Percentiles rank a stretch among this genome's conserved stretches.
These are phyloP conservation scores for Apiospora malaysiana DNA, from an alignment of 2,329 filamentous ascomycete genomes.

Conservation along the genomic window DNA sequence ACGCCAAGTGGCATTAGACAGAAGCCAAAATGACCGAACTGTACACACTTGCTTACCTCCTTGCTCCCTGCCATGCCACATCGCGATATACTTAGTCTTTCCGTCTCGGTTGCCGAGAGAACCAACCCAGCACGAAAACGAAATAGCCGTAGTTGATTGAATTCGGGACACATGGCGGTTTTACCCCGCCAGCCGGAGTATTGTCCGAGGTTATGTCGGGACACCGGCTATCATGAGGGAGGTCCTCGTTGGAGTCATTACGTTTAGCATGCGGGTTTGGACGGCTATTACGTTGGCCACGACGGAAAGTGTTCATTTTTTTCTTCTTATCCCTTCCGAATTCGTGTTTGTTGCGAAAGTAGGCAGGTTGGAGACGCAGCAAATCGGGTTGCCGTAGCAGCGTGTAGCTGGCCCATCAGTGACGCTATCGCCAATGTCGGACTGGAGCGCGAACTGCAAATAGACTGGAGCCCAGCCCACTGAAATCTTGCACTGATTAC, in stretches of 20 bases:
- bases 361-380: neutral
- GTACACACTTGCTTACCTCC: neutral
- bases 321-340: too few relatives aligned
- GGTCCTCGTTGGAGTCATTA: slow-evolving; percentile 5
- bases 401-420: slow-evolving; percentile 4
- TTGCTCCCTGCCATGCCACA: neutral
- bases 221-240: slow-evolving; percentile 4
- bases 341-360: neutral
- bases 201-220: slow-evolving; percentile 21
- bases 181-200: slow-evolving; percentile 18
- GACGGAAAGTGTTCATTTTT: neutral
- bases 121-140: neutral
- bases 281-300: slow-evolving; percentile 6
- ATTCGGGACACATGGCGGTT: slow-evolving; percentile 4
- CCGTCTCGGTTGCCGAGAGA: neutral
- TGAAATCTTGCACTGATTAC: neutral
- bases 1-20: neutral
- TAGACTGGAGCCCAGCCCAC: neutral
- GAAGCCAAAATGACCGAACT: neutral
- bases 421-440: slow-evolving; percentile 10
- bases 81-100: neutral
- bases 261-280: neutral
- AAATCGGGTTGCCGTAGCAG: neutral
- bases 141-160: slow-evolving; percentile 16
- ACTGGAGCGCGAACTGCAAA: slow-evolving; percentile 1